A percentile compares a stretch with the other conserved stretches of the same genome.
Evolutionary conservation across 2,329 filamentous ascomycete species (phyloP).

Genomic region (Allantophomopsis cytisporea): DNA sequence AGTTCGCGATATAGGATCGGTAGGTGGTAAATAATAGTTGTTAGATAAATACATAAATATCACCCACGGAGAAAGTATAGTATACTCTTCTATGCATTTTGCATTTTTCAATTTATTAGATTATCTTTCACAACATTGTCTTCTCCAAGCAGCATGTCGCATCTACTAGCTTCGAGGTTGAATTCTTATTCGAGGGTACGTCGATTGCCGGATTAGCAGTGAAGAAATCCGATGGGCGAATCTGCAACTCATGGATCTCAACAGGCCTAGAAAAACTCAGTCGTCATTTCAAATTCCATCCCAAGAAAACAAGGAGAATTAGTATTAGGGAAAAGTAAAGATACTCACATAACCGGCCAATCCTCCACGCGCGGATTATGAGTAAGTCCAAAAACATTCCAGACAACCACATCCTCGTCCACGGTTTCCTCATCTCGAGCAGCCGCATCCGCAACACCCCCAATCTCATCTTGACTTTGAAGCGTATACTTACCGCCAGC

Average conservation of each 20-base stretch:
- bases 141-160: no score
- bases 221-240: slow-evolving; percentile 41
- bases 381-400: slow-evolving; percentile 83
- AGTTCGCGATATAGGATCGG: slow-evolving; percentile 2
- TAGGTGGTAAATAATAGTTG: background rate
- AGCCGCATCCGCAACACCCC: slow-evolving; percentile 37
- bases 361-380: slow-evolving; percentile 85
- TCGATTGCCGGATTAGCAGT: slow-evolving; percentile 40
- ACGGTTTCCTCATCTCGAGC: slow-evolving; percentile 46
- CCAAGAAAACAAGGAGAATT: no score
- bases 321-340: no score
- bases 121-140: no score
- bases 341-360: slow-evolving; percentile 66
- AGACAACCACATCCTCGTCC: slow-evolving; percentile 76
- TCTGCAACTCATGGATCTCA: slow-evolving; percentile 34
- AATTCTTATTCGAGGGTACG: slow-evolving; percentile 50
- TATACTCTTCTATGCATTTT: no score
- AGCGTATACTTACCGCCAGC: slow-evolving; percentile 19
- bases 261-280: slow-evolving; percentile 42
- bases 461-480: slow-evolving; percentile 12
- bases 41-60: no score
- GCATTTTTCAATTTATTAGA: no score
- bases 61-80: no score
- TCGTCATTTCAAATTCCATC: slow-evolving; percentile 59
- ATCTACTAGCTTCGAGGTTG: no score